Base-by-base conservation (phyloP, 2,329 filamentous ascomycete genomes). In the Fusarium sp. region DNA sequence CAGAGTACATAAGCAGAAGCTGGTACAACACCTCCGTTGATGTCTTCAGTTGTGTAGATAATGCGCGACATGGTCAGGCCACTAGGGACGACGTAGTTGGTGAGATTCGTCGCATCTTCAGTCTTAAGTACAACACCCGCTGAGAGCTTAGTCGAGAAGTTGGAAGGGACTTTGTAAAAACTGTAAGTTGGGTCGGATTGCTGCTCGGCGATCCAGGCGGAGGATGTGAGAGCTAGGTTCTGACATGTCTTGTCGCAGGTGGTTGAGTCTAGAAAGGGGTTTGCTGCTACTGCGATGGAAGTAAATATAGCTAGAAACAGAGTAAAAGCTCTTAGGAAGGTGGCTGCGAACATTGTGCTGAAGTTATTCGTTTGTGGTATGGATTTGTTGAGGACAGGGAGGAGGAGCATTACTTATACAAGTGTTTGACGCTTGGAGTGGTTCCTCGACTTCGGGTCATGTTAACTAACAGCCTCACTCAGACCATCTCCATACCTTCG, bases 61-160 rank as follows among this genome's bases (percentile, higher is more conserved):
- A 66, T 44, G 22, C 64, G 28, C 9, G 62, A 67, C 62, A 67
- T 67, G 14, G 64, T 67, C 44, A 67, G 39, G 3, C 64, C 56
- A 4, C 56, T 41, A 7, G 64, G 62, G 7, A 67, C 56, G 7
- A 65, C 22, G 5, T 67, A 66, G 43, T 62, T 62, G 24, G 30
- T 40, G 8, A 66, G 44, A 17, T 66, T 22, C 0, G 64, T 66
- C 6, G 30, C 39, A 10, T 52, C 56, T 14, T 67, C 64, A 4
- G 43, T 28, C 28, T 44, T 56, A 6, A 56, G 37, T 5, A 44
- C 7, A n/a, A 37, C 37, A 7, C 54, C 54, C 1, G 48, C 11
- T 3, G 48, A 5, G 9, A 44, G 30, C 1, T 56, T 24, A 9
- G 8, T 37, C 5, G 48, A 56, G 48, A 54, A 56, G 22, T 15